Conservation (phyloP, 352 stramenopile species). For the Phytopythium helicoides region DNA sequence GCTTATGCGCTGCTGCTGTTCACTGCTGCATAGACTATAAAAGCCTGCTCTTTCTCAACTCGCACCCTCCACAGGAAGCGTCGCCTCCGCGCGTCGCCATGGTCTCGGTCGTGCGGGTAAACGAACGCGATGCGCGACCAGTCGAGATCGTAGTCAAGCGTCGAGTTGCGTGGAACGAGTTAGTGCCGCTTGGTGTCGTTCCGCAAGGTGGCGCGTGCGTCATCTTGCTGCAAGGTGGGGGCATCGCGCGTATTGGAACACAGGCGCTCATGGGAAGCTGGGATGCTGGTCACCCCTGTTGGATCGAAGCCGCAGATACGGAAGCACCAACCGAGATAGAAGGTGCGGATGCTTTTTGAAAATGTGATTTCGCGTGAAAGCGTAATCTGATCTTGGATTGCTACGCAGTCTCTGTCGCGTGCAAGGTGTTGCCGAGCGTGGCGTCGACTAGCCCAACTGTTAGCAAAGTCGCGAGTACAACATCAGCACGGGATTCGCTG, state of each 20-base stretch:
- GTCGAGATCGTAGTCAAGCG: constrained; percentile 71
- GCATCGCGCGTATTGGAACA: constrained; percentile 70
- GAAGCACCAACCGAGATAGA: constrained; percentile 71
- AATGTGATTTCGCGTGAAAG: neutral
- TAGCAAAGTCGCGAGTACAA: neutral
- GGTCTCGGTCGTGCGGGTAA: constrained; percentile 69
- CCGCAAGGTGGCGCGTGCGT: constrained; percentile 74
- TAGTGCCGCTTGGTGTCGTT: constrained; percentile 73
- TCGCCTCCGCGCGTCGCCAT: constrained; percentile 69
- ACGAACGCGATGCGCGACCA: constrained; percentile 55
- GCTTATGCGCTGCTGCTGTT: constrained; percentile 18
- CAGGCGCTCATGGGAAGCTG: constrained; percentile 85
- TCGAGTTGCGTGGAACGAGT: constrained; percentile 63
- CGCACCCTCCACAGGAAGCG: constrained; percentile 46
- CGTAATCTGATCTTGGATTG: neutral
- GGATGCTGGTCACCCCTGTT: constrained; percentile 71
- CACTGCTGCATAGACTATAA: constrained; percentile 48
- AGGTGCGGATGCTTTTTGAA: constrained; percentile 15
- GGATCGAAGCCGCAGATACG: constrained; percentile 72
- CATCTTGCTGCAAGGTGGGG: constrained; percentile 72
- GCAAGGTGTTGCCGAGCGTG: constrained; percentile 52
- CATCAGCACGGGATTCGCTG: constrained; percentile 27
- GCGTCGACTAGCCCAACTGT: neutral
- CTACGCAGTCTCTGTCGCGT: constrained; percentile 62
- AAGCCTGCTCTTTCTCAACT: constrained; percentile 69